A percentile compares a stretch with the other conserved stretches of the same genome.
phyloP scores from a whole-genome alignment of 208 protist species.

The Leishmania turanica region DNA sequence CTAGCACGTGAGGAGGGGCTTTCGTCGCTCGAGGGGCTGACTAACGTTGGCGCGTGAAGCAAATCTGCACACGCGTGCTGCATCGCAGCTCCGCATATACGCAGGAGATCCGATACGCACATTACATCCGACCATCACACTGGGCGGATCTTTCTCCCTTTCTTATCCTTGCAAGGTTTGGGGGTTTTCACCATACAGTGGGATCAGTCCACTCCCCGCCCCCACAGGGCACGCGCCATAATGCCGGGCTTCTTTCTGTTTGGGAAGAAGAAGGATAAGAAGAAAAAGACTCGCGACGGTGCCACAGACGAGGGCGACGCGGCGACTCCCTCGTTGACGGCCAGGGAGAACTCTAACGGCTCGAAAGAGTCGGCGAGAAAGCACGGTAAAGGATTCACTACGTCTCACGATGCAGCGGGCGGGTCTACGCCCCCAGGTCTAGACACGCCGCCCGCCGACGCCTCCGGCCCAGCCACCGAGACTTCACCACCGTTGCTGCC shows the following conservation, averaged over 20 bases:
- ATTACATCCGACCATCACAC: neutral
- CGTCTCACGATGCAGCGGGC: no score
- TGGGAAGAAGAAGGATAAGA: constrained; percentile 50
- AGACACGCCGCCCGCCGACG: neutral
- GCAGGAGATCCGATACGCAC: constrained; percentile 10
- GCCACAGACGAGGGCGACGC: constrained; percentile 2
- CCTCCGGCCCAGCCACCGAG: neutral
- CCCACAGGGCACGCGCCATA: neutral
- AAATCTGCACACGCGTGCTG: neutral
- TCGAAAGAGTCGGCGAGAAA: neutral
- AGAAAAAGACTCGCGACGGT: constrained; percentile 17
- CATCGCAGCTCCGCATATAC: neutral
- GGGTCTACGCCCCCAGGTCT: neutral
- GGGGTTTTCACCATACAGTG: neutral
- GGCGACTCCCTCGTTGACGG: neutral
- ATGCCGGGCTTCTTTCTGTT: constrained; percentile 45
- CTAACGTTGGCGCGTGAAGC: neutral
- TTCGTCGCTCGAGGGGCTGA: neutral
- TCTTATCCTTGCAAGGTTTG: neutral
- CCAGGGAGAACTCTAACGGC: neutral
- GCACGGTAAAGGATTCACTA: neutral
- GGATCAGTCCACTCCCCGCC: neutral
- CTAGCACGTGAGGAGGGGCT: neutral
- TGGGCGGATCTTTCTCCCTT: neutral
- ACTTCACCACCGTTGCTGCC: neutral